Conservation (phyloP, 306 rosid genomes). For the Glycyrrhiza uralensis region DNA sequence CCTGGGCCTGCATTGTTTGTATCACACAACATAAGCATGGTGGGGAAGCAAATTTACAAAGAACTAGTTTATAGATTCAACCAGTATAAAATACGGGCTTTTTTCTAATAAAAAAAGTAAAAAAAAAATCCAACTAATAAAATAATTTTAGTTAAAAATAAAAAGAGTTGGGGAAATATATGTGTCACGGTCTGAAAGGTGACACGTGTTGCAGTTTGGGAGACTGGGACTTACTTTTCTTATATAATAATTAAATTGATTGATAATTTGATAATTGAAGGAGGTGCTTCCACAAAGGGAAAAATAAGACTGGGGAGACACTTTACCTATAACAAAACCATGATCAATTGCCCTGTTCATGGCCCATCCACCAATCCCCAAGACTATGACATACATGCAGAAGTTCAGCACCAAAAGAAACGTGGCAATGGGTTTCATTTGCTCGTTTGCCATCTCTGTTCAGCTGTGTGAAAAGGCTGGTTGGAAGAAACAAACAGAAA, state of each 20-base stretch:
- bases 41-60: neutral
- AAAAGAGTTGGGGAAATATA: no score
- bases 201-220: no score
- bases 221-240: no score
- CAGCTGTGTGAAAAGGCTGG: neutral
- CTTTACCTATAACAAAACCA: constrained; percentile 76
- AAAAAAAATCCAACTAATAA: no score
- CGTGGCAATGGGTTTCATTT: constrained; percentile 63
- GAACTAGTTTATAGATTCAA: no score
- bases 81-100: no score
- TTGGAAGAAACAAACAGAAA: constrained; percentile 3
- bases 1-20: constrained; percentile 54
- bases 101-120: no score
- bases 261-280: no score
- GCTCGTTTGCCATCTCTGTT: constrained; percentile 56
- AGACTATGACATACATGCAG: constrained; percentile 82
- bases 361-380: constrained; percentile 96
- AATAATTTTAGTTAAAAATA: no score
- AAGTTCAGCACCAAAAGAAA: constrained; percentile 75
- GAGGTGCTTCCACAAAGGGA: neutral
- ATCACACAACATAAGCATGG: constrained; percentile 13
- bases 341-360: constrained; percentile 82
- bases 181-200: no score
- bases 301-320: neutral
- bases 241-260: no score